Percentiles rank a stretch among this genome's conserved stretches.
These are phyloP conservation scores for Ceratocystis albifundus DNA, from an alignment of 2,329 filamentous ascomycete genomes.

Conservation along the genomic window DNA sequence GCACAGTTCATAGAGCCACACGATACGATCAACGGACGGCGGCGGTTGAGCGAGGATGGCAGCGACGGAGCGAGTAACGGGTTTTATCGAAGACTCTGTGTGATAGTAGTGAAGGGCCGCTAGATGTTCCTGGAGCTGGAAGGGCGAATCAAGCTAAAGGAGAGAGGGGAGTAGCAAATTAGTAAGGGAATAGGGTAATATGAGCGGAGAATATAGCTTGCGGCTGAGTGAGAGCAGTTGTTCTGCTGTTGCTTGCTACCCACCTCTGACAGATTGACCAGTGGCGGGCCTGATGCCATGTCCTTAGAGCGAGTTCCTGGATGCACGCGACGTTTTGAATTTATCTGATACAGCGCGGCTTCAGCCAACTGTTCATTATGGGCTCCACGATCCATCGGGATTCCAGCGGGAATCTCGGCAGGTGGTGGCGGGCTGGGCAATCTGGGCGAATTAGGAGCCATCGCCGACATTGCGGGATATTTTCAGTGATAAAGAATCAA, in stretches of 20 bases:
- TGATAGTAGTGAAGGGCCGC: slow-evolving; percentile 80
- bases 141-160: slow-evolving; percentile 80
- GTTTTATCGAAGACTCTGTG: slow-evolving; percentile 54
- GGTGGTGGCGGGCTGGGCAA: slow-evolving; percentile 90
- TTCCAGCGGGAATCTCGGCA: slow-evolving; percentile 83
- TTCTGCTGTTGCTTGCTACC: neutral
- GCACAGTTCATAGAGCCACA: slow-evolving; percentile 97
- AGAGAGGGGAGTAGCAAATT: neutral
- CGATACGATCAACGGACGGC: slow-evolving; percentile 65
- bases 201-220: too few relatives aligned
- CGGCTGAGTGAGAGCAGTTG: too few relatives aligned
- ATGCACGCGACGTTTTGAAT: slow-evolving; percentile 72
- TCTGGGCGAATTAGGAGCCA: slow-evolving; percentile 70
- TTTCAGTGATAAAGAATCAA: too few relatives aligned
- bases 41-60: slow-evolving; percentile 67
- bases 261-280: slow-evolving; percentile 77
- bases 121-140: slow-evolving; percentile 93
- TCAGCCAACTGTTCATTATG: slow-evolving; percentile 38
- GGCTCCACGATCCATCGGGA: slow-evolving; percentile 59
- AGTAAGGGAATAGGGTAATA: neutral
- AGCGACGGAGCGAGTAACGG: slow-evolving; percentile 67
- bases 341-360: slow-evolving; percentile 56
- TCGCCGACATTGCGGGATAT: slow-evolving; percentile 36
- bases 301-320: slow-evolving; percentile 85
- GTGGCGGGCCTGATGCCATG: slow-evolving; percentile 82